A percentile compares a stretch with the other conserved stretches of the same genome.
These are phyloP conservation scores for Pelargonium australe DNA, from an alignment of 441 rosid species.

Conservation along the genomic window DNA sequence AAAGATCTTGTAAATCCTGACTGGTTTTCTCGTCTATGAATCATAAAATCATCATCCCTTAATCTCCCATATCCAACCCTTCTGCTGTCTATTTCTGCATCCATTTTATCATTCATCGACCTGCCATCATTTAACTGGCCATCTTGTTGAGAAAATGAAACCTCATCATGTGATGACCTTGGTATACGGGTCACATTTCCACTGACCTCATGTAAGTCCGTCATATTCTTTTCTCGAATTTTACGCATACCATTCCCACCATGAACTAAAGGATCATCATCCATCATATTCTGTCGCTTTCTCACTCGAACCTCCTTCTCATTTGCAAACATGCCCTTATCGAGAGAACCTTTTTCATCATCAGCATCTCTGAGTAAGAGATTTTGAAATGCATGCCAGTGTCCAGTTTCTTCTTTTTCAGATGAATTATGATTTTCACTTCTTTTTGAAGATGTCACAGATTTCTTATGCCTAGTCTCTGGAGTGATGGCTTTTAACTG, in stretches of 20 bases:
- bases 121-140: constrained; percentile 33
- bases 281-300: constrained; percentile 37
- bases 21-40: constrained; percentile 34
- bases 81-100: constrained; percentile 37
- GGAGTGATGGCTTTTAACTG: too few species aligned
- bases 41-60: constrained; percentile 46
- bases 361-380: constrained; percentile 64
- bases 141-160: constrained; percentile 33
- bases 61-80: constrained; percentile 36
- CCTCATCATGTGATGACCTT: constrained; percentile 50
- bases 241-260: constrained; percentile 37
- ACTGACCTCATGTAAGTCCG: constrained; percentile 39
- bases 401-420: constrained; percentile 40
- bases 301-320: constrained; percentile 54
- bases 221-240: constrained; percentile 36
- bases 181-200: constrained; percentile 37
- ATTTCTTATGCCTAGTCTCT: constrained; percentile 24
- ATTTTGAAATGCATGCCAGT: constrained; percentile 92
- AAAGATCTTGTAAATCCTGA: constrained; percentile 32
- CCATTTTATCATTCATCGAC: constrained; percentile 28
- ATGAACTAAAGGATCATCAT: constrained; percentile 55
- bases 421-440: constrained; percentile 27
- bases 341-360: constrained; percentile 46
- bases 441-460: constrained; percentile 31
- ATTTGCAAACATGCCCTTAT: constrained; percentile 46